Evolutionary conservation across 192 early-diverging fungal genomes (phyloP).

Genomic region (Coemansia sp.): DNA sequence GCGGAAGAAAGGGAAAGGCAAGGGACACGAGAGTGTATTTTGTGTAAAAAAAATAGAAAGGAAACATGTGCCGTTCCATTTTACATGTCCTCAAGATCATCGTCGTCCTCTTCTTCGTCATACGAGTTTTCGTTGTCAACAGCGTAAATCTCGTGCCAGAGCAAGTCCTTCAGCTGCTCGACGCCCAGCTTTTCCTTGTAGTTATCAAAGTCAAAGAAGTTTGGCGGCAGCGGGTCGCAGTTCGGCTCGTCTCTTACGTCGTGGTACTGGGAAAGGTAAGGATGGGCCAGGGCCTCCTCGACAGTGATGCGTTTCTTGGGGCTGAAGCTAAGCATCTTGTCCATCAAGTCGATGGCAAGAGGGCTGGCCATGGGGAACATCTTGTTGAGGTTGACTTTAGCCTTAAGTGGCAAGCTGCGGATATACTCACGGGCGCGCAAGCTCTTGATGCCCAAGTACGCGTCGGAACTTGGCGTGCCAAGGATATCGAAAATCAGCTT

Average conservation of each 20-base stretch:
- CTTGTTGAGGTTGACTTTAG: conserved; percentile 75
- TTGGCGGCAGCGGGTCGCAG: conserved; percentile 69
- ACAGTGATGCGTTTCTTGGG: conserved; percentile 88
- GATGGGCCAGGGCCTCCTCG: conserved; percentile 86
- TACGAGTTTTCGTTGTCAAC: conserved; percentile 30
- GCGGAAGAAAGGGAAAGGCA: neutral
- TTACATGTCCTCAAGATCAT: conserved; percentile 25
- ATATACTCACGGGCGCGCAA: conserved; percentile 89
- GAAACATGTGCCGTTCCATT: neutral
- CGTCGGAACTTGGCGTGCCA: conserved; percentile 94
- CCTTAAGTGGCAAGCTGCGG: conserved; percentile 81
- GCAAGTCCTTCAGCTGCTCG: conserved; percentile 70
- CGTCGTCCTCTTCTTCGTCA: conserved; percentile 24
- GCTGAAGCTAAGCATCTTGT: conserved; percentile 82
- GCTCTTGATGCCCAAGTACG: conserved; percentile 77
- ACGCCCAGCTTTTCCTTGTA: conserved; percentile 79
- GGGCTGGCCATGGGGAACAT: conserved; percentile 89
- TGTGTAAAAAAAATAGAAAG: conserved; percentile 13
- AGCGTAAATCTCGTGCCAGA: conserved; percentile 51
- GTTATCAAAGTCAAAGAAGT: conserved; percentile 86
- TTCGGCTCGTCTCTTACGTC: conserved; percentile 70
- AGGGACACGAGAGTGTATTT: conserved; percentile 1
- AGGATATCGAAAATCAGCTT: conserved; percentile 93
- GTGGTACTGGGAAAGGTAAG: conserved; percentile 80
- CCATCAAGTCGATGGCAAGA: conserved; percentile 85